Conservation (phyloP, 2,329 filamentous ascomycete genomes). For the Ceratocystis destructans region DNA sequence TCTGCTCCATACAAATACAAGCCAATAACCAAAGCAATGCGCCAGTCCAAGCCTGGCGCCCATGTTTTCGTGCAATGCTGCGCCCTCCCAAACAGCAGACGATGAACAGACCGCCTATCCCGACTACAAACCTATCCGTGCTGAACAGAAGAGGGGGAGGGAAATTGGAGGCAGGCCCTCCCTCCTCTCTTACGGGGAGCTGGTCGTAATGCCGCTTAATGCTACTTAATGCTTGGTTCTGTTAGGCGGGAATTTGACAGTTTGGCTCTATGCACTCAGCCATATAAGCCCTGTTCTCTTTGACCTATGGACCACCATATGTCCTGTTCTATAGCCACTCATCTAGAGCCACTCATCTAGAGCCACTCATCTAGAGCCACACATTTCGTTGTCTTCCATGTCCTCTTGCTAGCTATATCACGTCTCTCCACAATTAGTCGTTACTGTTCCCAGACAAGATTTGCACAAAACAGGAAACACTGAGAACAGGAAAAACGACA, state of each 20-base stretch:
- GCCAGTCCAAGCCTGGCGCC: neutral
- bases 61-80: neutral
- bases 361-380: neutral
- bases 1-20: too few species aligned
- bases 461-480: neutral
- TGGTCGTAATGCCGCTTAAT: neutral
- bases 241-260: too few species aligned
- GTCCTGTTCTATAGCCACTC: neutral
- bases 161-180: neutral
- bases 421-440: neutral
- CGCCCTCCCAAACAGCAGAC: neutral
- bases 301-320: neutral
- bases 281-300: neutral
- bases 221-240: neutral
- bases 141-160: neutral
- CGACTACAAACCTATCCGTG: conserved; percentile 1
- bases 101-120: conserved; percentile 5
- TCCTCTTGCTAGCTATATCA: neutral
- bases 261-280: neutral
- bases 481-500: neutral
- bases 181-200: neutral
- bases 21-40: neutral
- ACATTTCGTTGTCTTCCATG: neutral
- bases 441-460: neutral
- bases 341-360: neutral